Base-by-base conservation (phyloP, 345 rosid genomes). In the Passiflora organensis region DNA sequence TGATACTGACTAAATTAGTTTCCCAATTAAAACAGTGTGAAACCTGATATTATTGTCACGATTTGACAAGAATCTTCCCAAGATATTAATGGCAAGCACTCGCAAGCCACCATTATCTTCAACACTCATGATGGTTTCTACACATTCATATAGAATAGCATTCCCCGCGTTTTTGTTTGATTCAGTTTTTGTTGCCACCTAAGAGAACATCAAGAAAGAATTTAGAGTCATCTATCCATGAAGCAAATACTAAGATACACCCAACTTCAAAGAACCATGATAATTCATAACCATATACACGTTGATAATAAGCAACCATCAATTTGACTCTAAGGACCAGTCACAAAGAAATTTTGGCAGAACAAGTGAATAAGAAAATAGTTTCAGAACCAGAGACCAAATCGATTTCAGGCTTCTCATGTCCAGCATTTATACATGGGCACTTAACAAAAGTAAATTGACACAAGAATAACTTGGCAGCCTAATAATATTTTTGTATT, bases 121-220 rank as follows among this genome's bases (percentile, higher is more conserved):
- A 68, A 89, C 78, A 78, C 97, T 89, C 97, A 89, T 84, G 56
- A 93, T 93, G 55, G 99, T 93, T 65, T 83, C 95, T 63, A 93
- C 99, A 72, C 96, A 93, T 69, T 93, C 95, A 72, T 93, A 93
- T 23, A 93, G 80, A 75, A 93, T 89, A 16, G 99, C 99, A 76
- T 89, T 89, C 56, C 99, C 99, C n/a, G 97, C 95, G 76, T 93
- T 93, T 78, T 89, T 93, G 72, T 93, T 89, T 58, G 99, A 80
- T 71, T 93, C 97, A 6, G 96, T 89, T 85, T 86, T 93, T 59
- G 99, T 89, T 57, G 99, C 97, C 80, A 93, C 99, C 99, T 93
- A 61, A 60, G 71, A 65, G 58, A 38, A 53, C 51, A 47, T 20
- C 43, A 63, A 43, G 38, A 76, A 66, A 42, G 34, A 65, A 55